Conservation (phyloP, 116 monocot species). For the Papilionanthe hybrid region DNA sequence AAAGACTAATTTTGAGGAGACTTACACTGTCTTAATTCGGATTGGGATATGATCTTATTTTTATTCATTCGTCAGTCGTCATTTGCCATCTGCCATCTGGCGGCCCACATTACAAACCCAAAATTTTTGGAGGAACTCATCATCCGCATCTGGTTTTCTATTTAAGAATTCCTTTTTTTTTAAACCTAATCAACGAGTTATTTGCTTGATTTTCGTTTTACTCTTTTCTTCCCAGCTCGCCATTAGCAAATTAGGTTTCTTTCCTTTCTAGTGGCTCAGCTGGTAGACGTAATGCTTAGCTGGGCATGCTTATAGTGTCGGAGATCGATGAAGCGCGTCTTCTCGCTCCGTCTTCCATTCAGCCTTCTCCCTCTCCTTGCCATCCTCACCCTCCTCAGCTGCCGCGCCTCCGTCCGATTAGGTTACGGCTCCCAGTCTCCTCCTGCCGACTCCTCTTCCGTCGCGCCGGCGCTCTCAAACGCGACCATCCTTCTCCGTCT, state of each 20-base stretch:
- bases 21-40: too few relatives aligned
- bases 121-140: too few relatives aligned
- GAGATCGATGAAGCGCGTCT: neutral
- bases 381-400: slow-evolving; percentile 6
- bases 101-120: too few relatives aligned
- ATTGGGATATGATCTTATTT: too few relatives aligned
- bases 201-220: neutral
- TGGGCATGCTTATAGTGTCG: neutral
- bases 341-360: neutral
- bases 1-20: too few relatives aligned
- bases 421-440: neutral
- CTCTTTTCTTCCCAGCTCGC: neutral
- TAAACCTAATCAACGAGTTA: too few relatives aligned
- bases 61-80: too few relatives aligned
- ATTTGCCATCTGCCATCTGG: too few relatives aligned
- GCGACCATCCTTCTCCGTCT: slow-evolving; percentile 3
- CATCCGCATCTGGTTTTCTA: too few relatives aligned
- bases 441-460: neutral
- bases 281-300: neutral
- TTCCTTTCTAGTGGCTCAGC: neutral
- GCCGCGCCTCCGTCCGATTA: neutral
- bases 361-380: slow-evolving; percentile 1
- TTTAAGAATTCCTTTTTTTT: too few relatives aligned
- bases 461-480: neutral
- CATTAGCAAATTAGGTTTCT: neutral